Percentiles rank a stretch among this genome's conserved stretches.
Conservation (phyloP, 768 basidiomycete genomes). For the Lactarius tabidus region DNA sequence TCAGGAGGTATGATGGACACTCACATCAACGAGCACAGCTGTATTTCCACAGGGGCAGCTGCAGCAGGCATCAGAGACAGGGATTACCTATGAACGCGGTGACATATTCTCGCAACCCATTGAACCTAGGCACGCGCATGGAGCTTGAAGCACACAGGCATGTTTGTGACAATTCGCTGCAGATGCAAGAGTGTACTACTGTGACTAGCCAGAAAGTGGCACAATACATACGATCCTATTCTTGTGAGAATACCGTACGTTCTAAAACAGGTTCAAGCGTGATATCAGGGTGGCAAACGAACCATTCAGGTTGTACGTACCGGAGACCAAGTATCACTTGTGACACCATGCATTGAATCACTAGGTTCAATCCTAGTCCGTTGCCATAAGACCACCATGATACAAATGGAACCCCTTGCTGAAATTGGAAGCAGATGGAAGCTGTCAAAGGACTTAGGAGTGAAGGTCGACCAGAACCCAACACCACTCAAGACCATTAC, state of each 20-base stretch:
- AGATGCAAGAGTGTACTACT: conserved; percentile 38
- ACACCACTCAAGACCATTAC: conserved; percentile 45
- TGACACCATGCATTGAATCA: conserved; percentile 60
- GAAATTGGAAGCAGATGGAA: conserved; percentile 53
- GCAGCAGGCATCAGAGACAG: conserved; percentile 1
- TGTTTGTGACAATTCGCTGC: conserved; percentile 39
- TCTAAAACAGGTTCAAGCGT: conserved; percentile 39
- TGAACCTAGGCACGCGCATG: conserved; percentile 37
- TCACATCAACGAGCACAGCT: conserved; percentile 7
- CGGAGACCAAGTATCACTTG: conserved; percentile 60
- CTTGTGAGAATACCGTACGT: conserved; percentile 55
- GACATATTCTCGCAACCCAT: conserved; percentile 53
- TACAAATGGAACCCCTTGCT: conserved; percentile 51
- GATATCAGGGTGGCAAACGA: background rate
- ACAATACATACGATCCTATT: conserved; percentile 38
- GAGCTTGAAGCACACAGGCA: background rate
- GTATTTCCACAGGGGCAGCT: conserved; percentile 18
- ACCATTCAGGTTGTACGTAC: conserved; percentile 33
- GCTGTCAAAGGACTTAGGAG: conserved; percentile 39
- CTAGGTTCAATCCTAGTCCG: conserved; percentile 34
- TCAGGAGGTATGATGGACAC: background rate
- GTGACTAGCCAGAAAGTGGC: conserved; percentile 39
- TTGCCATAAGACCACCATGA: background rate
- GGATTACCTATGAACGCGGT: conserved; percentile 43
- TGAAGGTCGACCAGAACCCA: conserved; percentile 55